Conservation (phyloP, 2,329 filamentous ascomycete species). For the Ascomycota sp. region DNA sequence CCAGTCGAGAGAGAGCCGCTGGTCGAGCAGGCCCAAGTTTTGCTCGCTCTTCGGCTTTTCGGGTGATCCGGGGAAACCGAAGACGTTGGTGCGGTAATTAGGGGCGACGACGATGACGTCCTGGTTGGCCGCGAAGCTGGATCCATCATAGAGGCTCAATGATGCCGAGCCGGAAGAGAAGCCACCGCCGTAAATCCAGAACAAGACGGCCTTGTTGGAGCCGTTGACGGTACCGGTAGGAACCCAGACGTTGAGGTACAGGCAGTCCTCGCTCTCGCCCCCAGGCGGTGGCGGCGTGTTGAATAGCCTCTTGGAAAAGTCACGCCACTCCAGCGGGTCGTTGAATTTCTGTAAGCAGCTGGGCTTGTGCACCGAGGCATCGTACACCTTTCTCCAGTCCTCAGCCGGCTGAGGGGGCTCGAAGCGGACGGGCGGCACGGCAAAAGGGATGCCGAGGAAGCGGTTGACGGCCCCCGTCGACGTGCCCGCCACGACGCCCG, state of each 20-base stretch:
- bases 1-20: constrained; percentile 9
- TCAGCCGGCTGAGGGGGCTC: constrained; percentile 2
- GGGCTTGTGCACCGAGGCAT: constrained; percentile 3
- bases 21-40: constrained; percentile 10
- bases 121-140: constrained; percentile 8
- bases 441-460: constrained; percentile 7
- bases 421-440: constrained; percentile 5
- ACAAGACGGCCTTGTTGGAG: too few species aligned
- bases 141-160: constrained; percentile 6
- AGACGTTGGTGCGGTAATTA: constrained; percentile 10
- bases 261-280: constrained; percentile 11
- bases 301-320: constrained; percentile 6
- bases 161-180: too few species aligned
- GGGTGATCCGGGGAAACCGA: constrained; percentile 23
- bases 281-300: constrained; percentile 2
- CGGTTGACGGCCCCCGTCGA: constrained; percentile 4
- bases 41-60: constrained; percentile 16
- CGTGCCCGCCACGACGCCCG: too few species aligned
- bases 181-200: too few species aligned
- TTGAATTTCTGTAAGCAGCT: constrained; percentile 5
- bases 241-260: constrained; percentile 10
- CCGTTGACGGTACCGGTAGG: constrained; percentile 3
- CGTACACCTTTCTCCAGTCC: constrained; percentile 3
- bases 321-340: constrained; percentile 4
- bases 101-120: constrained; percentile 8